These are phyloP conservation scores for Eucalyptus brandiana DNA, from an alignment of 345 rosid genomes.

Conservation along the genomic window DNA sequence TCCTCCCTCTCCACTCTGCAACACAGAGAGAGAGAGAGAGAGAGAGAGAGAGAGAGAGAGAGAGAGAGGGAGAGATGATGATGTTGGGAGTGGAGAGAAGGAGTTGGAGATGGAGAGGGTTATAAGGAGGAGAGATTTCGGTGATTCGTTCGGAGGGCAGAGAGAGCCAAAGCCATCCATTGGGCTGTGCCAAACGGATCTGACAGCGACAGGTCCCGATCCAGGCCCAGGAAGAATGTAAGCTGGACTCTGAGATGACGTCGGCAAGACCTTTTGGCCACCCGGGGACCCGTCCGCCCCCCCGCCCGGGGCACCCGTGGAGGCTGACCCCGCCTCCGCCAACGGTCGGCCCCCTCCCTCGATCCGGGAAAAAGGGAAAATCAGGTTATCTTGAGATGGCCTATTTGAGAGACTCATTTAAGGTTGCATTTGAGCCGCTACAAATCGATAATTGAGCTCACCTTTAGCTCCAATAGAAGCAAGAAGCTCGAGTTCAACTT, in stretches of 20 bases:
- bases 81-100: not conserved
- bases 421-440: not conserved
- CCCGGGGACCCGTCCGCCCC: not conserved
- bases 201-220: conserved; percentile 22
- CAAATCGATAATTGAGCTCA: not conserved
- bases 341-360: not conserved
- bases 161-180: not conserved
- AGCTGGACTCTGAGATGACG: not conserved
- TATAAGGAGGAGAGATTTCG: not conserved
- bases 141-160: not conserved
- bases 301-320: not conserved
- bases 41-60: not conserved
- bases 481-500: not conserved
- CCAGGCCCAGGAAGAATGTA: conserved; percentile 22
- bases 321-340: not conserved
- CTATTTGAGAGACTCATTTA: not conserved
- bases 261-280: not conserved
- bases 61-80: not conserved
- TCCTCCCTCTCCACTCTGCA: not conserved
- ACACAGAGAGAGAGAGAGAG: not conserved
- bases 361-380: not conserved
- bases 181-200: conserved; percentile 23
- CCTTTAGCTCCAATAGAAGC: not conserved
- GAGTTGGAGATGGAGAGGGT: not conserved
- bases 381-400: not conserved